phyloP scores from a whole-genome alignment of 169 alveolate species.

The Babesia ovata region DNA sequence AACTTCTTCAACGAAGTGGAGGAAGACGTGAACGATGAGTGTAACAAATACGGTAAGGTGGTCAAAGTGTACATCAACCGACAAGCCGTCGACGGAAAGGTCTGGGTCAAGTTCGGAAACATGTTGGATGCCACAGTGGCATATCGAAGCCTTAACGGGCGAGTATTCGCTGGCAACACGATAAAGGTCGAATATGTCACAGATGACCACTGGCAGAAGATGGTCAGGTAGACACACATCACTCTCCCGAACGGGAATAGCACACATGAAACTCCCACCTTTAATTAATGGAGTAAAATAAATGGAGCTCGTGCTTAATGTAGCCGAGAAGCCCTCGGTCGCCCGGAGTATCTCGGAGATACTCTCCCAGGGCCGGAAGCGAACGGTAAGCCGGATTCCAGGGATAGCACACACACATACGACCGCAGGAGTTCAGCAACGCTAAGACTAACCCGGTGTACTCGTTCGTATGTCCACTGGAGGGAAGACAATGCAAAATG shows the following conservation, averaged over 20 bases:
- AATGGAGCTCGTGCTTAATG: slow-evolving; percentile 72
- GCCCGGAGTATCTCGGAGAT: slow-evolving; percentile 94
- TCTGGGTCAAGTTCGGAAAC: slow-evolving; percentile 77
- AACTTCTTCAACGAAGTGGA: slow-evolving; percentile 81
- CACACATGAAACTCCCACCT: neutral
- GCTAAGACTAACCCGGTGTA: slow-evolving; percentile 74
- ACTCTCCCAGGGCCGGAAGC: slow-evolving; percentile 73
- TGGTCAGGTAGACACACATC: slow-evolving; percentile 19
- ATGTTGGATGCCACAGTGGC: slow-evolving; percentile 78
- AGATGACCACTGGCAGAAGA: slow-evolving; percentile 69
- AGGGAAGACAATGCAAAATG: slow-evolving; percentile 81
- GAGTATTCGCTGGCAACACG: slow-evolving; percentile 85
- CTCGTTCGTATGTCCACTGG: slow-evolving; percentile 68
- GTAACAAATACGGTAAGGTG: slow-evolving; percentile 85
- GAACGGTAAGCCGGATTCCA: slow-evolving; percentile 37
- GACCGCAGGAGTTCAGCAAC: slow-evolving; percentile 56
- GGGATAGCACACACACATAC: no score
- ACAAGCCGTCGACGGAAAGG: slow-evolving; percentile 81
- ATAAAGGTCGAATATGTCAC: slow-evolving; percentile 74
- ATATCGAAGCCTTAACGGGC: slow-evolving; percentile 75
- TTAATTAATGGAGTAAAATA: slow-evolving; percentile 5
- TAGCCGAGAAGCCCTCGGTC: slow-evolving; percentile 99
- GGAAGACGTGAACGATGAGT: slow-evolving; percentile 88
- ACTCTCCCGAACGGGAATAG: neutral
- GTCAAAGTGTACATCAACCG: slow-evolving; percentile 77